Base-by-base conservation (phyloP, 192 early-diverging fungal genomes). In the Coemansia sp. region DNA sequence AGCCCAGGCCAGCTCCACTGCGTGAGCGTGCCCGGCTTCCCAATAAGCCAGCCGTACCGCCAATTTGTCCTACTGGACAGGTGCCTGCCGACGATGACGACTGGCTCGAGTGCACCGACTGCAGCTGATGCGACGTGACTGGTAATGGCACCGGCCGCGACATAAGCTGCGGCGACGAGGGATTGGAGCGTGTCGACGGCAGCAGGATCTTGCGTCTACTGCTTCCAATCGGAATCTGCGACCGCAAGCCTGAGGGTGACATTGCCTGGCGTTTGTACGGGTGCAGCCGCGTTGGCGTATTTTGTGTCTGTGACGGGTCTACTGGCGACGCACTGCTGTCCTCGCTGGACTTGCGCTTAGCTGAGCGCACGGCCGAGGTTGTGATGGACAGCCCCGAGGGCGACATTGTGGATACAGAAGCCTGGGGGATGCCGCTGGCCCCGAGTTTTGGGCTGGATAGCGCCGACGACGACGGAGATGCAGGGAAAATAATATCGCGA, bases 181-280 rank as follows among this genome's bases (percentile, higher is more conserved):
- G 62, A 11, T 54, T 49, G 13, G 68, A 67, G 22, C 56, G 56
- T 18, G 67, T 45, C 41, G 46, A 38, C n/a, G 60, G 48, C 13
- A 38, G 38, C 18, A 39, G 41, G 21, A 56, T 12, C 21, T n/a
- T 44, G 52, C 6, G 49, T 11, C 45, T 41, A 56, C 53, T 53
- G 27, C 18, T 25, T 37, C 60, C 47, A 34, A 71, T 44, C 18
- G 64, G 43, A 18, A 67, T 55, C 42, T 78, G 74, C 11, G 69
- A 61, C 11, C 74, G 61, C 61, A 78, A 53, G 0, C 74, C 69
- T 2, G 69, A 67, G 8, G 74, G 74, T 18, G 74, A 78, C 74
- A 78, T 78, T 6, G 74, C 74, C 61, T 56, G 61, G 9, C 74
- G 74, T 55, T 78, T 78, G 54, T 67, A 64, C 15, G 60, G 46